A percentile compares a stretch with the other conserved stretches of the same genome.
Conservation (phyloP, 2,329 filamentous ascomycete genomes). For the Sporothrix curviconia region DNA sequence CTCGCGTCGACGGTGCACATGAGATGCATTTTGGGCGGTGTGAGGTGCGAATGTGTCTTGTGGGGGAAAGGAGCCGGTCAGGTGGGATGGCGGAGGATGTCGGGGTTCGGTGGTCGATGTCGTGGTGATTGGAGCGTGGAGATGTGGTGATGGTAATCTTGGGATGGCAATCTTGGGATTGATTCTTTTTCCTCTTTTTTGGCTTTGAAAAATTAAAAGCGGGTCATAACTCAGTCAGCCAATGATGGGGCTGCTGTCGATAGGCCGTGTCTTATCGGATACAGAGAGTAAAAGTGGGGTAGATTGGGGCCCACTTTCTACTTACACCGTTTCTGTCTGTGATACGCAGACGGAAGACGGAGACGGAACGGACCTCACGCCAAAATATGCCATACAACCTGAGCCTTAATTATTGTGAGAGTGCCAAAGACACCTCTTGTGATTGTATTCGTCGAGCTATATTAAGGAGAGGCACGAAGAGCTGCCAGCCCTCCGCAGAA, state of each 20-base stretch:
- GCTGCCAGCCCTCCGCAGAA: too few species aligned
- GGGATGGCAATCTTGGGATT: background rate
- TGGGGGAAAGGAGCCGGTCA: background rate
- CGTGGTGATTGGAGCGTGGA: too few species aligned
- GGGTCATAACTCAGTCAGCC: background rate
- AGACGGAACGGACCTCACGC: too few species aligned
- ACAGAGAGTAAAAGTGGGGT: background rate
- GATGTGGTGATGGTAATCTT: background rate
- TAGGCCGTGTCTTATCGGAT: background rate
- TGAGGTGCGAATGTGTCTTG: background rate
- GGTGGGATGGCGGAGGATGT: background rate
- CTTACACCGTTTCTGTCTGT: conserved; percentile 4
- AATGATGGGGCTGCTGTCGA: too few species aligned
- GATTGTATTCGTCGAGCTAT: too few species aligned
- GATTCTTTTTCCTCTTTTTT: background rate
- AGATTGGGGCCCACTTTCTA: background rate
- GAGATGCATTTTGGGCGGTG: conserved; percentile 44
- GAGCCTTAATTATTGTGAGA: too few species aligned
- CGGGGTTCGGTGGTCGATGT: background rate
- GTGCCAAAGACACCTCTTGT: too few species aligned
- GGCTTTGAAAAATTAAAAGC: conserved; percentile 5
- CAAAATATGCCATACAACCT: too few species aligned
- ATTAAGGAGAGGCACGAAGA: conserved; percentile 6
- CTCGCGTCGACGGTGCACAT: conserved; percentile 78
- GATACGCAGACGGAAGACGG: background rate